A percentile compares a stretch with the other conserved stretches of the same genome.
Conservation (phyloP, 1,284 basidiomycete genomes). For the Clitocybe nebularis region DNA sequence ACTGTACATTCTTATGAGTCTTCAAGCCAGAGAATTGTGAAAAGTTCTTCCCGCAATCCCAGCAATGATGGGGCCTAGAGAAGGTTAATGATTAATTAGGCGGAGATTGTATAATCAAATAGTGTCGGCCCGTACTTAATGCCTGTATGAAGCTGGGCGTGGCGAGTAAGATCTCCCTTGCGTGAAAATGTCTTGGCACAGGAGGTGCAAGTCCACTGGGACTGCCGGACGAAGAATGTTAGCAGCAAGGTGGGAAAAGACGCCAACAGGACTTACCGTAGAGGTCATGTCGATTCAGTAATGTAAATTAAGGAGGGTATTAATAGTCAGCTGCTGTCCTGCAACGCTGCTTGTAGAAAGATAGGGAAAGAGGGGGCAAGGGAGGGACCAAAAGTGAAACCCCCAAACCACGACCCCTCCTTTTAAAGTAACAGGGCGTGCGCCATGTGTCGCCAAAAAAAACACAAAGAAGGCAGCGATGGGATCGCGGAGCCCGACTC, state of each 20-base stretch:
- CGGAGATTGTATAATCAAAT: background rate
- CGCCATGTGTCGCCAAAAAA: slow-evolving; percentile 6
- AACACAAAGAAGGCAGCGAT: slow-evolving; percentile 16
- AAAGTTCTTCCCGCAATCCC: slow-evolving; percentile 46
- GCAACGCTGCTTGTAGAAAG: slow-evolving; percentile 21
- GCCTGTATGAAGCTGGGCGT: slow-evolving; percentile 41
- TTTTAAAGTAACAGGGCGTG: slow-evolving; percentile 13
- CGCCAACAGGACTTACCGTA: slow-evolving; percentile 11
- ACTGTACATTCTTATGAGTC: slow-evolving; percentile 62
- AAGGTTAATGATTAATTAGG: slow-evolving; percentile 1
- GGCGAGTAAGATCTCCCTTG: slow-evolving; percentile 52
- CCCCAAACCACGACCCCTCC: slow-evolving; percentile 12
- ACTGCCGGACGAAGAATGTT: too few species aligned
- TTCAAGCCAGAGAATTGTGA: slow-evolving; percentile 51
- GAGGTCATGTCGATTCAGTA: slow-evolving; percentile 13
- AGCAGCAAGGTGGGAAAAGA: too few species aligned
- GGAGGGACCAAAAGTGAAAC: slow-evolving; percentile 7
- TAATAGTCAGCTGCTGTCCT: slow-evolving; percentile 24
- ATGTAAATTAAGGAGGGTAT: slow-evolving; percentile 12
- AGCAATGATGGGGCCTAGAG: slow-evolving; percentile 43
- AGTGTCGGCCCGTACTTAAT: slow-evolving; percentile 33
- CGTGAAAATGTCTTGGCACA: slow-evolving; percentile 46
- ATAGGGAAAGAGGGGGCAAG: slow-evolving; percentile 3
- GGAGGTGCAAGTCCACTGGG: slow-evolving; percentile 27
- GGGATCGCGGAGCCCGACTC: slow-evolving; percentile 6